Evolutionary conservation across 805 yeast species (phyloP).

Genomic region (Vanderwaltozyma tropicalis): DNA sequence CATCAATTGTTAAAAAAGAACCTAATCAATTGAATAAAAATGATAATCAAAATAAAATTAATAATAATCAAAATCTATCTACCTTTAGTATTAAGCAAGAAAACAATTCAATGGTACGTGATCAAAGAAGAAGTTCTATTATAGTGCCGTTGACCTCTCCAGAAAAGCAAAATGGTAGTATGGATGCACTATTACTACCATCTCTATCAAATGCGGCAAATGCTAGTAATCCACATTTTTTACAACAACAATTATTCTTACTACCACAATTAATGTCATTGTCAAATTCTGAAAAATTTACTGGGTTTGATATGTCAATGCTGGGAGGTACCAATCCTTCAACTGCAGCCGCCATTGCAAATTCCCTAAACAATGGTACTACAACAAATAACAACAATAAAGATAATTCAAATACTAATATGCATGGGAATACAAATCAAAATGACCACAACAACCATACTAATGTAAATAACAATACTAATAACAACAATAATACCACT

Average conservation of each 20-base stretch:
- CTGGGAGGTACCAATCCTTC: background rate
- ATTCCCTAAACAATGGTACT: background rate
- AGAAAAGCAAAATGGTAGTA: conserved; percentile 4
- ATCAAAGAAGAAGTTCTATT: conserved; percentile 1
- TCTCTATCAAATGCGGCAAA: conserved; percentile 18
- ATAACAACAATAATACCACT: background rate
- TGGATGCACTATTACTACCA: conserved; percentile 18
- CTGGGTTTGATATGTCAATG: background rate
- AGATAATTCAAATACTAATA: background rate
- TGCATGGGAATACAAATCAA: too few species aligned
- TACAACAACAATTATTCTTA: conserved; percentile 14
- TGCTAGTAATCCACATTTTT: conserved; percentile 7
- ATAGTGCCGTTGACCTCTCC: conserved; percentile 3
- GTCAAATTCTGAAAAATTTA: conserved; percentile 3
- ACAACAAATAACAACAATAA: background rate
- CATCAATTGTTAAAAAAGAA: background rate
- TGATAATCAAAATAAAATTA: too few species aligned
- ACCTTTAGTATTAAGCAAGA: background rate
- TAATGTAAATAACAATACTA: background rate
- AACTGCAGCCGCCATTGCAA: background rate
- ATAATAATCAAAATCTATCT: background rate
- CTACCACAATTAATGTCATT: conserved; percentile 8
- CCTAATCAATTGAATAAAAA: background rate
- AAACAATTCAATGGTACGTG: background rate
- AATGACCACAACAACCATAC: background rate